Evolutionary conservation across 2,329 filamentous ascomycete species (phyloP).

Genomic region (Sporothrix mexicana): DNA sequence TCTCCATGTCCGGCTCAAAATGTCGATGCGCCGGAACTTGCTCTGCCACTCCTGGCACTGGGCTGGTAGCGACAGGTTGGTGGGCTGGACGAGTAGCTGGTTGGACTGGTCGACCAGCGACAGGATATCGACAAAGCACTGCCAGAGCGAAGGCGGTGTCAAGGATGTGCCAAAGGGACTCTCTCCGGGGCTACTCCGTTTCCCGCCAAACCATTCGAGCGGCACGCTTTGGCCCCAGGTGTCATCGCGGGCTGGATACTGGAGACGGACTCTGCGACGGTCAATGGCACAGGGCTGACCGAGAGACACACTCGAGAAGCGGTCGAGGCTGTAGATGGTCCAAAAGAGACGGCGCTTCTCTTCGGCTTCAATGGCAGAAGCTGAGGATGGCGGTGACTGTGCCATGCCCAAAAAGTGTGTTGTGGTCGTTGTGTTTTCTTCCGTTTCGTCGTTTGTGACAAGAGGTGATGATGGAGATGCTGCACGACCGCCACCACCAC

Average conservation of each 20-base stretch:
- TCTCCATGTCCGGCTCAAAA: slow-evolving; percentile 28
- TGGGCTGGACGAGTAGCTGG: slow-evolving; percentile 35
- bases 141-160: slow-evolving; percentile 30
- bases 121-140: slow-evolving; percentile 33
- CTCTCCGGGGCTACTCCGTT: background rate
- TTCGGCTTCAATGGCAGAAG: slow-evolving; percentile 30
- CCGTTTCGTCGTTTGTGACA: slow-evolving; percentile 26
- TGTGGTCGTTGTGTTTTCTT: background rate
- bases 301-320: slow-evolving; percentile 34
- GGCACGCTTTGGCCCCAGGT: slow-evolving; percentile 31
- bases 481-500: background rate
- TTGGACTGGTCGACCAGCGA: slow-evolving; percentile 35
- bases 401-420: no score
- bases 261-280: slow-evolving; percentile 30
- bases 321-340: slow-evolving; percentile 36
- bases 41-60: slow-evolving; percentile 36
- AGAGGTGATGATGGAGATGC: slow-evolving; percentile 13
- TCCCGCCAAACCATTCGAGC: slow-evolving; percentile 31
- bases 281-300: slow-evolving; percentile 35
- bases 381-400: background rate
- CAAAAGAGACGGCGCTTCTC: slow-evolving; percentile 37
- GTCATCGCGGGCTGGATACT: slow-evolving; percentile 32
- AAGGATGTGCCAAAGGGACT: background rate
- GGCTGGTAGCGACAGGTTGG: slow-evolving; percentile 33
- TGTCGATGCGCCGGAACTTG: slow-evolving; percentile 34